Evolutionary conservation across 495 filamentous ascomycete species (phyloP), one percentile per base, ranked within the genome.

Genomic region (Ascobolus immersus): DNA sequence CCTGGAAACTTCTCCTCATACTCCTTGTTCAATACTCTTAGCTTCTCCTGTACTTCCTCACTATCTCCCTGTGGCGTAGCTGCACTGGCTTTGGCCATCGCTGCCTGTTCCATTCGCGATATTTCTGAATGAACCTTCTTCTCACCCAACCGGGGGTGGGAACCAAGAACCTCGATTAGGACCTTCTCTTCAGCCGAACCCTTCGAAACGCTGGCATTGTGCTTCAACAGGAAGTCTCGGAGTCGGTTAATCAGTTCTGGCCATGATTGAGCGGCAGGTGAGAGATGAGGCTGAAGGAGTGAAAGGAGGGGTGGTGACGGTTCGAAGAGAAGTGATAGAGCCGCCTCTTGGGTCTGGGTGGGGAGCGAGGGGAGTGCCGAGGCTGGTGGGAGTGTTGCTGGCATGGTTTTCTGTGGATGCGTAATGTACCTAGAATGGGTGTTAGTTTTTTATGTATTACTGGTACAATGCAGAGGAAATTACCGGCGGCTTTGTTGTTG

Each of bases 261-360:
- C 48, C 71, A 78, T 32, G 58, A 69, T 7, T 54, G 80, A 84
- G 2, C 54, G 53, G 26, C 64, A 57, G n/a, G 61, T 58, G 34
- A 61, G 10, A 89, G 60, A 8, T 69, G 51, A 2, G 74, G 69
- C 14, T 77, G 47, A 34, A 70, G 67, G 30, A 91, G 59, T 15
- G 62, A 57, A 48, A 81, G 77, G 2, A 93, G 62, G 19, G 73
- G 65, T 6, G 65, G 52, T 11, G 71, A 79, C 10, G 84, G 73
- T 45, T 94, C 84, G 55, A 93, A 94, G 31, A 93, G 75, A 4
- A 62, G 59, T 53, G 89, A 77, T 32, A 92, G 71, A 32, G 77
- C 59, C 12, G 61, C 52, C 29, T 64, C 60, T 31, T 68, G 62
- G 22, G 65, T 53, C 18, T 59, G 50, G 13, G 64, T 58, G 9